A percentile compares a stretch with the other conserved stretches of the same genome.
Evolutionary conservation across 2,329 filamentous ascomycete species (phyloP).

Genomic region (Zymoseptoria tritici): DNA sequence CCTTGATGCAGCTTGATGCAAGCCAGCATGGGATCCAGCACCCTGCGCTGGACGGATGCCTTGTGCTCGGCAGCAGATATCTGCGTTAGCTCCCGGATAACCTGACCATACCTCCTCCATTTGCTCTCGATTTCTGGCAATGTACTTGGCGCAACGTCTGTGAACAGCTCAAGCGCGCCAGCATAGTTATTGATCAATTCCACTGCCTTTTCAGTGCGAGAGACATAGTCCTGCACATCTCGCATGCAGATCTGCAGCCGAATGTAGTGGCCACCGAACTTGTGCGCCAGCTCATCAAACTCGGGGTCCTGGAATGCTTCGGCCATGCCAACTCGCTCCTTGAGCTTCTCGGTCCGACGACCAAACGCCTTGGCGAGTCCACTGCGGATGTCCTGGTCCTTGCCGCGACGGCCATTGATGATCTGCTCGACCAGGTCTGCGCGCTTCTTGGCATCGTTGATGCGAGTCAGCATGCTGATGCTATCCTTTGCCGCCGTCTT

Average conservation of each 20-base stretch:
- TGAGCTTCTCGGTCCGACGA: conserved; percentile 79
- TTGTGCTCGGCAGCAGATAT: conserved; percentile 76
- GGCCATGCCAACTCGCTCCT: conserved; percentile 57
- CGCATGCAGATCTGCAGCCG: conserved; percentile 85
- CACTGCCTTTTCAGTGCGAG: conserved; percentile 72
- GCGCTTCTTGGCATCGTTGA: conserved; percentile 93
- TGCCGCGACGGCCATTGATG: conserved; percentile 63
- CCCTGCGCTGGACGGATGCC: conserved; percentile 65
- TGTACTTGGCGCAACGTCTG: conserved; percentile 60
- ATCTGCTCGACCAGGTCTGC: conserved; percentile 88
- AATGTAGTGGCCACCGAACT: conserved; percentile 86
- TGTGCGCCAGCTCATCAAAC: conserved; percentile 74
- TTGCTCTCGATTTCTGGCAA: conserved; percentile 86
- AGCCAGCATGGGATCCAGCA: conserved; percentile 75
- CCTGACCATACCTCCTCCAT: conserved; percentile 85
- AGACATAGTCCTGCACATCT: conserved; percentile 87
- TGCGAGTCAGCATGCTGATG: conserved; percentile 55
- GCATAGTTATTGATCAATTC: conserved; percentile 74
- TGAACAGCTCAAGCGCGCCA: conserved; percentile 73
- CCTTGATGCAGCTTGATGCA: conserved; percentile 74
- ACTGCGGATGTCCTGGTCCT: conserved; percentile 80
- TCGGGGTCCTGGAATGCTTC: conserved; percentile 69
- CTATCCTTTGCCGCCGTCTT: conserved; percentile 65
- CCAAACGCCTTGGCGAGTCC: conserved; percentile 84
- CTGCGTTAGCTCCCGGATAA: conserved; percentile 76